A percentile compares a stretch with the other conserved stretches of the same genome.
Evolutionary conservation across 2,329 filamentous ascomycete genomes (phyloP).

Genomic region (Arthrobotrys musiformis): DNA sequence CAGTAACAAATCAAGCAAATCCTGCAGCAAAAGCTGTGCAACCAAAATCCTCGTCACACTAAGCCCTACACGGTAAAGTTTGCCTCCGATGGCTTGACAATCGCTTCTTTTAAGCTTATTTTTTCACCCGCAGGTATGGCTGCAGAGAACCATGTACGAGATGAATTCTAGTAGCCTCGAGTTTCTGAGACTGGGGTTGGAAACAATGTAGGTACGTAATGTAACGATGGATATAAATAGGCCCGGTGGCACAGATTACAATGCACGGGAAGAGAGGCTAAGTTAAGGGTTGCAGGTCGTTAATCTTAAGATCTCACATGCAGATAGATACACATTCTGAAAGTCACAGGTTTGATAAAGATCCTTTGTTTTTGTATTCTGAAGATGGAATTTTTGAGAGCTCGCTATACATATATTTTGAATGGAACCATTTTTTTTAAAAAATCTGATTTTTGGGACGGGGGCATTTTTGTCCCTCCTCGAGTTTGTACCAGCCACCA

Average conservation of each 20-base stretch:
- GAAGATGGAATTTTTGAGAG: conserved; percentile 1
- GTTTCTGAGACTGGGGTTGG: background rate
- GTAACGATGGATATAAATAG: too few relatives aligned
- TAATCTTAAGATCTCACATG: background rate
- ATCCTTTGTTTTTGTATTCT: background rate
- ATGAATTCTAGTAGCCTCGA: background rate
- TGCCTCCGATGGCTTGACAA: background rate
- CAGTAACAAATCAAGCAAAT: too few relatives aligned
- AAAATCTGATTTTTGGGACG: conserved; percentile 3
- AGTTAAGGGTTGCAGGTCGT: too few relatives aligned
- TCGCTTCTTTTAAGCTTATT: conserved; percentile 17
- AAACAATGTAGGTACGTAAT: too few relatives aligned
- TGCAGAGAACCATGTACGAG: background rate
- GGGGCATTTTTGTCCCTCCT: background rate
- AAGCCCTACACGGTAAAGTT: conserved; percentile 3
- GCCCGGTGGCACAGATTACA: too few relatives aligned
- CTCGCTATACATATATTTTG: conserved; percentile 11
- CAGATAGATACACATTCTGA: background rate
- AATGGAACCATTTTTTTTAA: background rate
- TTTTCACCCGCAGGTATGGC: background rate
- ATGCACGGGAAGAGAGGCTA: too few relatives aligned
- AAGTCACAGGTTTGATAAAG: background rate
- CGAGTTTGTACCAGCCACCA: conserved; percentile 8
- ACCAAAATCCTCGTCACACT: background rate
- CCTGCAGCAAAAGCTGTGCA: conserved; percentile 9